Conservation (phyloP, 441 rosid species). For the Syzygium syzygioides region DNA sequence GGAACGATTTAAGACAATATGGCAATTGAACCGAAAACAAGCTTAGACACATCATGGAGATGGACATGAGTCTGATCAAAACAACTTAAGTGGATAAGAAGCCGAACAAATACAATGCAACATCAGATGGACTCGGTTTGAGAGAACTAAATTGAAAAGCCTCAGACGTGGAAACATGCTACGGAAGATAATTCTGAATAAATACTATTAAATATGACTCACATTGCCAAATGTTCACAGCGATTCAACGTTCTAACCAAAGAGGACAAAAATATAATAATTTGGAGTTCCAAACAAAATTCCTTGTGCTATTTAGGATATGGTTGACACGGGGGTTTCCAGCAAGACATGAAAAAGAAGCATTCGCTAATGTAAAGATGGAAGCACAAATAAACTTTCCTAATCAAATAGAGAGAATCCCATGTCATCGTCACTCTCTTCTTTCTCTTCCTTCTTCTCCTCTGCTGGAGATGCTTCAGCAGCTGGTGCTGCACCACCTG, state of each 20-base stretch:
- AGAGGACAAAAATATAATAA: background rate
- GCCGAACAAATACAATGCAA: background rate
- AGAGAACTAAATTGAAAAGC: background rate
- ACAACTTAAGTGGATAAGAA: background rate
- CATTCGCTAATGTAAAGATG: background rate
- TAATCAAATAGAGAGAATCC: conserved; percentile 16
- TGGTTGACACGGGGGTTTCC: background rate
- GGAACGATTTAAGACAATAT: too few species aligned
- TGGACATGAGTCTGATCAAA: background rate
- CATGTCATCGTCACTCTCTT: conserved; percentile 2
- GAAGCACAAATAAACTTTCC: background rate
- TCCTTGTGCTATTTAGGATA: background rate
- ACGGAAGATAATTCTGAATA: background rate
- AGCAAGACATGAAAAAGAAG: background rate
- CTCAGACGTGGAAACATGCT: background rate
- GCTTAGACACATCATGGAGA: too few species aligned
- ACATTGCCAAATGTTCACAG: background rate
- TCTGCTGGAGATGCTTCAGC: conserved; percentile 3
- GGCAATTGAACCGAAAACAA: too few species aligned
- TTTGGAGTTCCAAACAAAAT: background rate
- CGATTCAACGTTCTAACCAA: background rate
- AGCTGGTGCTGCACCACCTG: conserved; percentile 4
- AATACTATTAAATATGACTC: background rate
- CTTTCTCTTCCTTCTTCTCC: conserved; percentile 14
- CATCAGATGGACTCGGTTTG: background rate